Percentiles rank a stretch among this genome's conserved stretches.
Conservation (phyloP, 345 rosid species). For the Heritiera fomes region DNA sequence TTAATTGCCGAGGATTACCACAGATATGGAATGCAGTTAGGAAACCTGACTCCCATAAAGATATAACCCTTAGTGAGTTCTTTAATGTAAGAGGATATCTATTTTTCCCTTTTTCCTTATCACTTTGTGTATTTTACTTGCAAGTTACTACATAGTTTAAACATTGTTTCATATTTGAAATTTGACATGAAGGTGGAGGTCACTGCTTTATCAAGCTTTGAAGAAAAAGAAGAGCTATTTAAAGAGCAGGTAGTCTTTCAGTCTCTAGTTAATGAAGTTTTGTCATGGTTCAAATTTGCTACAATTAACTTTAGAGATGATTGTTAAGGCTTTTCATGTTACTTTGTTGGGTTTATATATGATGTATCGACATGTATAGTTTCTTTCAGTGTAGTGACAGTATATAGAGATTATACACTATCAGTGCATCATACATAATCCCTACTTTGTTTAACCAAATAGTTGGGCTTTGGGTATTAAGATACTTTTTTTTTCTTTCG, state of each 20-base stretch:
- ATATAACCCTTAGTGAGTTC: constrained; percentile 78
- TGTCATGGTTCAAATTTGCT: neutral
- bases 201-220: constrained; percentile 76
- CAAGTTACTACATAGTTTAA: neutral
- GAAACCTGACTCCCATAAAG: constrained; percentile 66
- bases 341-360: too few relatives aligned
- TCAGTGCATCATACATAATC: too few relatives aligned
- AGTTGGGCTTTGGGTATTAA: neutral
- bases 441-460: neutral
- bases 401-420: too few relatives aligned
- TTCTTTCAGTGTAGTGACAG: too few relatives aligned
- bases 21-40: constrained; percentile 87
- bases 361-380: too few relatives aligned
- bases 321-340: too few relatives aligned
- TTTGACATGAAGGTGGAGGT: constrained; percentile 64
- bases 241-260: constrained; percentile 58
- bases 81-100: constrained; percentile 58
- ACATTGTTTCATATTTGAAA: constrained; percentile 15
- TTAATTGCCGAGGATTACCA: constrained; percentile 23
- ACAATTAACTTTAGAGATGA: too few relatives aligned
- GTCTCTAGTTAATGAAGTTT: constrained; percentile 8
- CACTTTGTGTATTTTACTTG: neutral
- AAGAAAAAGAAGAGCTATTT: constrained; percentile 73
- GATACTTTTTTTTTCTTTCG: neutral
- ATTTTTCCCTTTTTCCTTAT: neutral